phyloP scores from a whole-genome alignment of 177 flowering plant genomes.

The Vitis hybrid region DNA sequence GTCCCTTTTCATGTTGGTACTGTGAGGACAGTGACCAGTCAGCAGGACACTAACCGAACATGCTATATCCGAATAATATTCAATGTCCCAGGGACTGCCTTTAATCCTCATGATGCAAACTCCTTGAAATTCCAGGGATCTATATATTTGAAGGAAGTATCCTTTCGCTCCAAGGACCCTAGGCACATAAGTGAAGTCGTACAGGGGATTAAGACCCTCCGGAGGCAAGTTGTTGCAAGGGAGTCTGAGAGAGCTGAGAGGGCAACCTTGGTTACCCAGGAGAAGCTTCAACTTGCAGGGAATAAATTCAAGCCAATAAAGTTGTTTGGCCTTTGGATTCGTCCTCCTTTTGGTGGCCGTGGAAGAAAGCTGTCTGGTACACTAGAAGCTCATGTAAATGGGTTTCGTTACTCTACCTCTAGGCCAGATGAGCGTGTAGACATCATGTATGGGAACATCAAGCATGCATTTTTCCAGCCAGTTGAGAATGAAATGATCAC shows the following conservation, averaged over 20 bases:
- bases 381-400: constrained; percentile 65
- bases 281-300: constrained; percentile 60
- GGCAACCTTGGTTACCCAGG: constrained; percentile 79
- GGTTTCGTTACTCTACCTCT: constrained; percentile 63
- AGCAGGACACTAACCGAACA: constrained; percentile 54
- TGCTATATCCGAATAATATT: constrained; percentile 70
- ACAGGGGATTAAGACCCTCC: constrained; percentile 60
- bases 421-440: constrained; percentile 72
- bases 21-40: constrained; percentile 58
- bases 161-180: constrained; percentile 80
- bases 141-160: constrained; percentile 70
- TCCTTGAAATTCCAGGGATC: constrained; percentile 52
- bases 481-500: constrained; percentile 86
- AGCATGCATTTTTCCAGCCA: constrained; percentile 84
- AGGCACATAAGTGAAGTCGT: constrained; percentile 78
- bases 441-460: constrained; percentile 65
- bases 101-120: constrained; percentile 57
- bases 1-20: constrained; percentile 76
- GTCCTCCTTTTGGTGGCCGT: constrained; percentile 67
- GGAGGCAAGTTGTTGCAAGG: constrained; percentile 64
- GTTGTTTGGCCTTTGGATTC: constrained; percentile 62
- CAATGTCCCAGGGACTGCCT: constrained; percentile 74
- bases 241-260: constrained; percentile 84
- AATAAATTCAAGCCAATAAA: constrained; percentile 59
- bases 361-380: constrained; percentile 67